Percentiles rank a stretch among this genome's conserved stretches.
Evolutionary conservation across 129 eudicot species (phyloP).

Genomic region (Arctium lappa): DNA sequence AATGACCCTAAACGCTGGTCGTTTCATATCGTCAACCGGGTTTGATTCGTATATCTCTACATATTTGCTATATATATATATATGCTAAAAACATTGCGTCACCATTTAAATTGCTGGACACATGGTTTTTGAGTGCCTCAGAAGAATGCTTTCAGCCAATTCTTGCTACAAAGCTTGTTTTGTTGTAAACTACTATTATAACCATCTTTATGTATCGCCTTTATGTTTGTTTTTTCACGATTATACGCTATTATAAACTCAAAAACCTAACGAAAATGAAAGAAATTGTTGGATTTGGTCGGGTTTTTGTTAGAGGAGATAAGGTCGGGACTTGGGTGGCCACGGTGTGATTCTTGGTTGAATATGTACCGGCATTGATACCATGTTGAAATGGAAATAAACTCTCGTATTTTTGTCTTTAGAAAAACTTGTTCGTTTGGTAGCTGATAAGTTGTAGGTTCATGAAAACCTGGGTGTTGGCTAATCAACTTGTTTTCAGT

Average conservation of each 20-base stretch:
- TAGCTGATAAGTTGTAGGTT: neutral
- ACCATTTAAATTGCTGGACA: constrained; percentile 23
- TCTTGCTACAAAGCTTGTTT: constrained; percentile 8
- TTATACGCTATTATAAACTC: neutral
- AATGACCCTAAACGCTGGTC: constrained; percentile 19
- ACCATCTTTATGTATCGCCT: neutral
- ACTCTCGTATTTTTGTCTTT: too few species aligned
- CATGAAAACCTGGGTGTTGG: too few species aligned
- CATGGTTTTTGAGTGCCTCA: constrained; percentile 29
- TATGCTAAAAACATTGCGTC: constrained; percentile 4
- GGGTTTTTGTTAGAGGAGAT: neutral
- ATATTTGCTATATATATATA: neutral
- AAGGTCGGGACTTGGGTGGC: neutral
- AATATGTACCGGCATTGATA: neutral
- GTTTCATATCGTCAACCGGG: neutral
- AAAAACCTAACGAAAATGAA: neutral
- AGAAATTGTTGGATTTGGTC: neutral
- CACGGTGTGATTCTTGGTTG: neutral
- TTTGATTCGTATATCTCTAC: constrained; percentile 16
- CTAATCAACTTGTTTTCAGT: neutral
- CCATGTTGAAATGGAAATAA: neutral
- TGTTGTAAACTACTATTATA: neutral
- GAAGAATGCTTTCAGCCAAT: constrained; percentile 25
- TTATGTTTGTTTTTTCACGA: neutral
- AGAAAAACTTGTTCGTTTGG: too few species aligned